Percentiles rank a stretch among this genome's conserved stretches.
Conservation (phyloP, 208 protist species). For the Porcisia hertigi region DNA sequence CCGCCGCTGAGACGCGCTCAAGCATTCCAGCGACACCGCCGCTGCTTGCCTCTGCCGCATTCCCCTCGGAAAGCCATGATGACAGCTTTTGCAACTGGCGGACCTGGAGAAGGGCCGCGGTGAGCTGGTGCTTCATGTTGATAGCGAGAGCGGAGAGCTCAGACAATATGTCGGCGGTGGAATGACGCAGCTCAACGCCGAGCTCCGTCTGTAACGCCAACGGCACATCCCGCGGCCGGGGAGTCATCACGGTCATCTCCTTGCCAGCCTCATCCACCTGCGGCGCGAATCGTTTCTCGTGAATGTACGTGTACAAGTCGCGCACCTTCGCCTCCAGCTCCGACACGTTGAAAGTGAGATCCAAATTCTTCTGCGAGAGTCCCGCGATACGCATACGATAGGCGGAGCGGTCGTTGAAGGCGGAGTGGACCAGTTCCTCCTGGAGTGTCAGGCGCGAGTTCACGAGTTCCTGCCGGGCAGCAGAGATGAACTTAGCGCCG, state of each 20-base stretch:
- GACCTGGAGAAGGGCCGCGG: constrained; percentile 56
- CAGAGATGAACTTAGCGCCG: constrained; percentile 52
- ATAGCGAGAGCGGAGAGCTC: constrained; percentile 62
- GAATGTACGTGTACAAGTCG: constrained; percentile 65
- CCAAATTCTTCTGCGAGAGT: constrained; percentile 50
- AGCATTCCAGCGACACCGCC: constrained; percentile 39
- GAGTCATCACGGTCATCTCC: constrained; percentile 44
- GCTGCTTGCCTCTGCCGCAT: neutral
- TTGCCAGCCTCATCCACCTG: constrained; percentile 19
- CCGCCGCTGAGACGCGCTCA: constrained; percentile 29
- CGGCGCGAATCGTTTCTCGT: constrained; percentile 66
- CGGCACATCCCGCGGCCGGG: constrained; percentile 67
- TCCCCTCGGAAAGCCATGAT: constrained; percentile 60
- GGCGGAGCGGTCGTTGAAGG: constrained; percentile 72
- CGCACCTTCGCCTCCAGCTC: constrained; percentile 46
- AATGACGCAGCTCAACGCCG: constrained; percentile 68
- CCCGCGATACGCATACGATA: constrained; percentile 65
- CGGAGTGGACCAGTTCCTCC: constrained; percentile 62
- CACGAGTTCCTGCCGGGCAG: constrained; percentile 59
- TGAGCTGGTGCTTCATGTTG: constrained; percentile 86
- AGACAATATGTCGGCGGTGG: constrained; percentile 56
- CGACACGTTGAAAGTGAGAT: constrained; percentile 42
- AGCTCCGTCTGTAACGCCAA: constrained; percentile 74
- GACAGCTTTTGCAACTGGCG: constrained; percentile 52
- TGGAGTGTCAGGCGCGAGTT: constrained; percentile 62